Conservation (phyloP, 2,329 filamentous ascomycete genomes). For the Aspergillus thermomutatus region DNA sequence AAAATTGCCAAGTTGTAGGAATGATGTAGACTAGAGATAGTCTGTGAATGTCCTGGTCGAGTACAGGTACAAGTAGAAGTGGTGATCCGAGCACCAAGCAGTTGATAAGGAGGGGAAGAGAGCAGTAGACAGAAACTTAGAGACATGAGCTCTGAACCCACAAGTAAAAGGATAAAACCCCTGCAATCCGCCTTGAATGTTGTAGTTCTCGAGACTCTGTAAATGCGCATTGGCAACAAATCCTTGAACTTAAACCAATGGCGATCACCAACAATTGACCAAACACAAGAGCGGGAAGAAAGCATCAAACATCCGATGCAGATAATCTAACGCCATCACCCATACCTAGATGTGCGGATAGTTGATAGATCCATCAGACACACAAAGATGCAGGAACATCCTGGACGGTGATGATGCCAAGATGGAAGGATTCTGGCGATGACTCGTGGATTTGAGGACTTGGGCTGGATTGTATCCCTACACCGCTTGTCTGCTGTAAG, state of each 20-base stretch:
- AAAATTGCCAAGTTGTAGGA: background rate
- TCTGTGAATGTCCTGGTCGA: background rate
- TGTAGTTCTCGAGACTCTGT: background rate
- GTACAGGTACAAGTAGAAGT: background rate
- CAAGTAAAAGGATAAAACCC: background rate
- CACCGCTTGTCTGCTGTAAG: conserved; percentile 1
- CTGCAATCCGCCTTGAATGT: background rate
- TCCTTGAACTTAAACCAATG: background rate
- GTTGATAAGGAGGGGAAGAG: background rate
- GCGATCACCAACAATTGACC: background rate
- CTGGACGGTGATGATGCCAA: background rate
- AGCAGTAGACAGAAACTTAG: background rate
- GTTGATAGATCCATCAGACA: background rate
- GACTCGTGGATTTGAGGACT: background rate
- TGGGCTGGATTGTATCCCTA: background rate
- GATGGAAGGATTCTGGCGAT: background rate
- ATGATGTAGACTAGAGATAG: background rate
- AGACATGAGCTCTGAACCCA: background rate
- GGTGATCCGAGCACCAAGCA: background rate
- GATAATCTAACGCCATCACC: background rate
- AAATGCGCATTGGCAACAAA: background rate
- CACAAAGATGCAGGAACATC: conserved; percentile 2
- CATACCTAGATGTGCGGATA: background rate
- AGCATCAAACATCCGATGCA: conserved; percentile 7
- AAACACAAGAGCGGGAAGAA: conserved; percentile 1